Percentiles rank a stretch among this genome's conserved stretches.
Conservation (phyloP, 495 filamentous ascomycete genomes). For the Evernia prunastri region DNA sequence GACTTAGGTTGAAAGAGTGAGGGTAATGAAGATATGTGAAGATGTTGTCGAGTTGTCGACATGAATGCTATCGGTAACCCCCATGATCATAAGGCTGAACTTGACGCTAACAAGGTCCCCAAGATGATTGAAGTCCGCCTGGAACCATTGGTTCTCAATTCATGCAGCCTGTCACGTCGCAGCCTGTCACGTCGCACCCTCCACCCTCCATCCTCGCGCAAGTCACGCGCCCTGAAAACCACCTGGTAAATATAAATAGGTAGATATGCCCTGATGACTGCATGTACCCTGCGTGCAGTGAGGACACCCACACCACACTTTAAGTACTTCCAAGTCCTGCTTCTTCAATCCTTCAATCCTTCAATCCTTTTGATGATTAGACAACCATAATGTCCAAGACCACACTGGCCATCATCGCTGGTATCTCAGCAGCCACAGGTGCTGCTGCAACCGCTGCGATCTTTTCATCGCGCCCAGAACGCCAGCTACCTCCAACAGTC, state of each 20-base stretch:
- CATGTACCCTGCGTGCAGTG: slow-evolving; percentile 11
- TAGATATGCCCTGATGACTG: slow-evolving; percentile 13
- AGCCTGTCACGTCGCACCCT: background rate
- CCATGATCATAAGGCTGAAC: slow-evolving; percentile 1
- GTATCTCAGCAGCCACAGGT: slow-evolving; percentile 80
- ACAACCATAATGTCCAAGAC: slow-evolving; percentile 66
- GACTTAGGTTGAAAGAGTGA: background rate
- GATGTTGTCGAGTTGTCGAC: background rate
- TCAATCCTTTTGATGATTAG: background rate
- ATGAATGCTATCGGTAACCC: slow-evolving; percentile 7
- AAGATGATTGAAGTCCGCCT: background rate
- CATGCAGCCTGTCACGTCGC: background rate
- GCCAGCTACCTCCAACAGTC: slow-evolving; percentile 34
- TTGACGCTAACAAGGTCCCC: slow-evolving; percentile 13
- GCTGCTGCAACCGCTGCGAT: slow-evolving; percentile 76
- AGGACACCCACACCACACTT: too few species aligned
- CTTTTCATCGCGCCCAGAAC: slow-evolving; percentile 55
- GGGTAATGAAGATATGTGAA: background rate
- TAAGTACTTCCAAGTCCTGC: too few species aligned
- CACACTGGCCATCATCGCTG: slow-evolving; percentile 81
- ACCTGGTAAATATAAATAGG: too few species aligned
- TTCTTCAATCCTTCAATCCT: background rate
- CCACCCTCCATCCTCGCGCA: slow-evolving; percentile 21
- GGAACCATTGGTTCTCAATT: slow-evolving; percentile 15
- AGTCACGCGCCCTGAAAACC: slow-evolving; percentile 1